A percentile compares a stretch with the other conserved stretches of the same genome.
phyloP scores from a whole-genome alignment of 2,329 filamentous ascomycete genomes.

The Alternaria metachromatica region DNA sequence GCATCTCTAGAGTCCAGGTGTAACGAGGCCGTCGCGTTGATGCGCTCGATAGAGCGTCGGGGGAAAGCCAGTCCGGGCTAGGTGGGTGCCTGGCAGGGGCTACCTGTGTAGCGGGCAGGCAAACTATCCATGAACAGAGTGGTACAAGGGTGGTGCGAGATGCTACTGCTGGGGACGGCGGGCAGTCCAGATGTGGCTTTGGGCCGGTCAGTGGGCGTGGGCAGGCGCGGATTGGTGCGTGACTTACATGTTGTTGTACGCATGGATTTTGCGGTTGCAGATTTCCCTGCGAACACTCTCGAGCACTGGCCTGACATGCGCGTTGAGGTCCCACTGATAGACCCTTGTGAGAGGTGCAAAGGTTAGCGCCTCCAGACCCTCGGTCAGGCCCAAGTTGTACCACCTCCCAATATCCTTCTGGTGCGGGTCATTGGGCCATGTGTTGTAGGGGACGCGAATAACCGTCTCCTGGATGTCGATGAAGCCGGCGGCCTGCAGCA shows the following conservation, averaged over 20 bases:
- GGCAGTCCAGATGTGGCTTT: conserved; percentile 57
- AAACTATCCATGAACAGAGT: conserved; percentile 18
- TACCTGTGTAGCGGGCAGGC: conserved; percentile 15
- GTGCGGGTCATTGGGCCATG: conserved; percentile 70
- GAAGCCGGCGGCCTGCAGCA: conserved; percentile 76
- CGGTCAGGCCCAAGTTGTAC: conserved; percentile 81
- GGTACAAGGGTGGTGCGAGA: conserved; percentile 18
- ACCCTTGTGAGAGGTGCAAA: conserved; percentile 74
- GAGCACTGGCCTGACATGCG: conserved; percentile 67
- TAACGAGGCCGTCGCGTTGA: conserved; percentile 7
- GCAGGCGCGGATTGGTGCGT: conserved; percentile 2
- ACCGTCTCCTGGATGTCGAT: conserved; percentile 76
- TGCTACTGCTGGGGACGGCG: conserved; percentile 52
- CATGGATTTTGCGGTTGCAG: conserved; percentile 70
- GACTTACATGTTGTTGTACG: conserved; percentile 79
- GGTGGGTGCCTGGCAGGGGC: conserved; percentile 9
- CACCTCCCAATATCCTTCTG: conserved; percentile 75
- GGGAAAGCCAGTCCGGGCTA: conserved; percentile 1
- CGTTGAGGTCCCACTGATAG: conserved; percentile 64
- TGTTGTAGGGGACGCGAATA: conserved; percentile 74
- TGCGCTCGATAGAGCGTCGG: conserved; percentile 3
- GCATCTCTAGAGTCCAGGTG: conserved; percentile 5
- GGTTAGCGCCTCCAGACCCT: conserved; percentile 75
- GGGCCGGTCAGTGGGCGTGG: conserved; percentile 32
- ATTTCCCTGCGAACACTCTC: conserved; percentile 71